These are phyloP conservation scores for Metarhizium sp. DNA, from an alignment of 2,329 filamentous ascomycete species.

Conservation along the genomic window DNA sequence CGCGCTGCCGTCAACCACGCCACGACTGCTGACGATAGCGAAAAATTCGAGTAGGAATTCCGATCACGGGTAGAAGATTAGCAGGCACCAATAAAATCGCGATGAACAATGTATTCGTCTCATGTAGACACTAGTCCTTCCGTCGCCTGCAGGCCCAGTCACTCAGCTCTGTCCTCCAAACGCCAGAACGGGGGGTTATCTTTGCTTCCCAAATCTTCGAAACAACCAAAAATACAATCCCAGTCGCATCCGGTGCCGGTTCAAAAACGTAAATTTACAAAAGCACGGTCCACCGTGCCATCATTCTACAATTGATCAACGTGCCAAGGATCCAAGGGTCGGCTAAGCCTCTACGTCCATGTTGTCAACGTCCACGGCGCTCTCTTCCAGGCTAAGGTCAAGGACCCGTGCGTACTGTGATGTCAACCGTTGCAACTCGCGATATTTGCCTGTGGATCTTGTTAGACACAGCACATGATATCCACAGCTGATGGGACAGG, in stretches of 20 bases:
- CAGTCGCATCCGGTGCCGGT: neutral
- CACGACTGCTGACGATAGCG: too few relatives aligned
- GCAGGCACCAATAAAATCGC: neutral
- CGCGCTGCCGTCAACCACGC: too few relatives aligned
- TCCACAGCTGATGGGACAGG: neutral
- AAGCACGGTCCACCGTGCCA: neutral
- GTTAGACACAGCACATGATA: slow-evolving; percentile 11
- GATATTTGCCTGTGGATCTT: slow-evolving; percentile 66
- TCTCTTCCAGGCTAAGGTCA: slow-evolving; percentile 46
- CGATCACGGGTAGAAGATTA: neutral
- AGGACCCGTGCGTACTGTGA: slow-evolving; percentile 87
- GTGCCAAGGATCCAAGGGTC: neutral
- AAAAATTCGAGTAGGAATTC: neutral
- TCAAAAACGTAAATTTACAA: neutral
- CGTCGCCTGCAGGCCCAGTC: neutral
- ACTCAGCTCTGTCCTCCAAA: neutral
- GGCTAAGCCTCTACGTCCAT: slow-evolving; percentile 31
- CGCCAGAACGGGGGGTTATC: neutral
- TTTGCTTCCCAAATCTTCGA: neutral
- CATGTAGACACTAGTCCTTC: neutral
- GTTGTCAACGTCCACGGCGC: slow-evolving; percentile 31
- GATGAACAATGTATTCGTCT: neutral
- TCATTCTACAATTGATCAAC: neutral
- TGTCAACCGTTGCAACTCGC: slow-evolving; percentile 88
- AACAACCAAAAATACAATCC: neutral